Conservation (phyloP, 2,329 filamentous ascomycete genomes). For the Eutypa lata region DNA sequence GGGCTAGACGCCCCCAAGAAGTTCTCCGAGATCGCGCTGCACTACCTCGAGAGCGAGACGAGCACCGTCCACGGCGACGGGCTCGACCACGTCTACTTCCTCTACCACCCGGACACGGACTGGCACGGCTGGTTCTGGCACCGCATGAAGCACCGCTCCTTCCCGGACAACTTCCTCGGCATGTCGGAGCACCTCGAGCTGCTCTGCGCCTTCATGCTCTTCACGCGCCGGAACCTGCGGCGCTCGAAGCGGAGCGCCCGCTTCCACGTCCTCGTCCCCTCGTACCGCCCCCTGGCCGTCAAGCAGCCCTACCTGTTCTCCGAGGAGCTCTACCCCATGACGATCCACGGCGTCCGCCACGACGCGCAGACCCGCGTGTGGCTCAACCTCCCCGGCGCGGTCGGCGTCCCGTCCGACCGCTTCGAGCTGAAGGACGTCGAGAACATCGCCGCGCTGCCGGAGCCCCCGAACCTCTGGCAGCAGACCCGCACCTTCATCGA, state of each 20-base stretch:
- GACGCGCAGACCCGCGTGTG: not conserved
- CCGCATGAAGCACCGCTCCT: not conserved
- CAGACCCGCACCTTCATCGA: not conserved
- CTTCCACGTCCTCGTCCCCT: not conserved
- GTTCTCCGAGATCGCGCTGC: not conserved
- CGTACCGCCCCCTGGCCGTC: not conserved
- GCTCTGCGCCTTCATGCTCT: not conserved
- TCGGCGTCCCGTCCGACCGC: not conserved
- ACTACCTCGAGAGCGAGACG: not conserved
- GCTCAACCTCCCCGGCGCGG: not conserved
- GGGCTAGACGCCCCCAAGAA: not conserved
- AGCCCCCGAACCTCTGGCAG: not conserved
- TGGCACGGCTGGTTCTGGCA: not conserved
- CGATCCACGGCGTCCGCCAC: not conserved
- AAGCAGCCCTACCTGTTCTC: not conserved
- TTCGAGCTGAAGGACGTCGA: not conserved
- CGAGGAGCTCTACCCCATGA: not conserved
- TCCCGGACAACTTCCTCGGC: not conserved
- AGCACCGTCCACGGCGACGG: not conserved
- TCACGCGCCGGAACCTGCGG: not conserved
- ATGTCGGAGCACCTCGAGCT: not conserved
- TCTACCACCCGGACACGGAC: not conserved
- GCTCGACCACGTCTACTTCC: not conserved
- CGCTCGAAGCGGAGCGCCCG: not conserved
- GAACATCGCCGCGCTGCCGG: not conserved